phyloP scores from a whole-genome alignment of 108 stramenopile genomes.

The Pseudonitzschia multiseries region DNA sequence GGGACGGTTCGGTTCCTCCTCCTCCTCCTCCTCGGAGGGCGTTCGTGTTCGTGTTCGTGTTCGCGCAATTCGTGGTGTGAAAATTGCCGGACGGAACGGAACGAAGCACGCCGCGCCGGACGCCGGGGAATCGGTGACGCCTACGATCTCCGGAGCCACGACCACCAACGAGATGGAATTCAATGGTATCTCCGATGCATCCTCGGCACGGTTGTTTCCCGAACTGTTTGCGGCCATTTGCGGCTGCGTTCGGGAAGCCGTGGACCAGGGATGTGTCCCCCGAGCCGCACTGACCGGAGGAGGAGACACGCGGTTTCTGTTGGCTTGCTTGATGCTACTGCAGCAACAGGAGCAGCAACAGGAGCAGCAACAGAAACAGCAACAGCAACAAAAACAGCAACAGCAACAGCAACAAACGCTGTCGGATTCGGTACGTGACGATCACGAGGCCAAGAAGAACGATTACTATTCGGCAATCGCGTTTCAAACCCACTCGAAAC shows the following conservation, averaged over 20 bases:
- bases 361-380: too few relatives aligned
- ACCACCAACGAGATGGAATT: background rate
- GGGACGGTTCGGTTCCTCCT: too few relatives aligned
- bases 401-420: too few relatives aligned
- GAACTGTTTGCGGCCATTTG: background rate
- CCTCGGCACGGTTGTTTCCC: background rate
- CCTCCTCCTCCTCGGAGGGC: too few relatives aligned
- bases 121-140: background rate
- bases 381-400: too few relatives aligned
- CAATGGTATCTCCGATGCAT: background rate
- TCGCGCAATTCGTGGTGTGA: background rate
- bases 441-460: too few relatives aligned
- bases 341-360: too few relatives aligned
- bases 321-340: background rate
- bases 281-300: background rate
- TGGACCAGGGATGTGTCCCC: background rate
- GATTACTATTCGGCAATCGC: background rate
- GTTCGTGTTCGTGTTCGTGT: too few relatives aligned
- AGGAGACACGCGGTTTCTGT: background rate
- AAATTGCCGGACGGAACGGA: background rate
- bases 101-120: background rate
- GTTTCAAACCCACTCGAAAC: slow-evolving; percentile 1
- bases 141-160: too few relatives aligned
- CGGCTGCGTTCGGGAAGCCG: background rate
- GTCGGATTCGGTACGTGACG: too few relatives aligned